phyloP scores from a whole-genome alignment of 1,284 basidiomycete species.

The Moesziomyces sp. region DNA sequence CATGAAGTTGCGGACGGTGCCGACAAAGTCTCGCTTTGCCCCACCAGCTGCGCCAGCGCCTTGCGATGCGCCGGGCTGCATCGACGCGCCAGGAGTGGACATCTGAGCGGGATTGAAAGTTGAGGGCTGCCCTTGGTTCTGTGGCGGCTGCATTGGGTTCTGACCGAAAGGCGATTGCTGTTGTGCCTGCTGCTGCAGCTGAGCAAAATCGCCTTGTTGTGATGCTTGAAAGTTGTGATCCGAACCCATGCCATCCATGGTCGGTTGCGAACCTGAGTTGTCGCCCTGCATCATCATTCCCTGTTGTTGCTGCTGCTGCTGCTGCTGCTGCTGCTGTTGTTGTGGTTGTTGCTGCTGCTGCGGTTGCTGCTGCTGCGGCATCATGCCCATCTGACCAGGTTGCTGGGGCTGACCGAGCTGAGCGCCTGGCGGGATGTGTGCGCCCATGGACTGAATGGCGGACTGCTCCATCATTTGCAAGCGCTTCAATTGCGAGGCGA shows the following conservation, averaged over 20 bases:
- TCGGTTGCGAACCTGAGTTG: slow-evolving; percentile 26
- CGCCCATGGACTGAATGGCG: slow-evolving; percentile 38
- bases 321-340: slow-evolving; percentile 15
- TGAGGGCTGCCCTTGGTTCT: slow-evolving; percentile 28
- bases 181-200: slow-evolving; percentile 19
- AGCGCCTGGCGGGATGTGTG: slow-evolving; percentile 38
- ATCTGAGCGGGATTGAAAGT: slow-evolving; percentile 29
- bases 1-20: slow-evolving; percentile 60
- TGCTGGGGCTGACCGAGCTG: slow-evolving; percentile 37
- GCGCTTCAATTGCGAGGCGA: slow-evolving; percentile 56
- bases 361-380: slow-evolving; percentile 22
- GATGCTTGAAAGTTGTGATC: slow-evolving; percentile 20
- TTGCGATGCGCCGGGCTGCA: slow-evolving; percentile 13
- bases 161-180: slow-evolving; percentile 24
- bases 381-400: slow-evolving; percentile 23
- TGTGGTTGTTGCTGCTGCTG: slow-evolving; percentile 9
- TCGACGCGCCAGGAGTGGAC: slow-evolving; percentile 20
- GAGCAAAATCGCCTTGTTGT: slow-evolving; percentile 21
- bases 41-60: slow-evolving; percentile 6
- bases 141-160: slow-evolving; percentile 28
- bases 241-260: slow-evolving; percentile 24
- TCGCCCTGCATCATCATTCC: slow-evolving; percentile 29
- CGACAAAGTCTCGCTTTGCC: slow-evolving; percentile 54
- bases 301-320: slow-evolving; percentile 13
- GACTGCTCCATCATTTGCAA: slow-evolving; percentile 53